phyloP scores from a whole-genome alignment of 257 asterid species.

The Ophiorrhiza pumila region DNA sequence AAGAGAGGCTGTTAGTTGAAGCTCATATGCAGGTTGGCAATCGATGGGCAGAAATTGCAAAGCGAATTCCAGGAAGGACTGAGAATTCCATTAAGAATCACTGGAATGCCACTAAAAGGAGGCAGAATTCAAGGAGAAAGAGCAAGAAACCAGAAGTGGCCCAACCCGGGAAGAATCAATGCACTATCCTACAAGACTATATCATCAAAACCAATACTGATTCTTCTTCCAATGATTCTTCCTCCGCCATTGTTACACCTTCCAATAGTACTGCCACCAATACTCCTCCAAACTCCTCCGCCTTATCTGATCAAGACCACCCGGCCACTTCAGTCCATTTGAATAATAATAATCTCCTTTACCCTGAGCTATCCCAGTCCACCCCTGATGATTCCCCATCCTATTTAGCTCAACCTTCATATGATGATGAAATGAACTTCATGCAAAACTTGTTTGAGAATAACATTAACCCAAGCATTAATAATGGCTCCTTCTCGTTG shows the following conservation, averaged over 20 bases:
- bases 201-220: slow-evolving; percentile 26
- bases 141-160: slow-evolving; percentile 25
- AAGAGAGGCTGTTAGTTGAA: slow-evolving; percentile 52
- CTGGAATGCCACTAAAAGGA: slow-evolving; percentile 76
- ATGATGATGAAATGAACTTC: slow-evolving; percentile 59
- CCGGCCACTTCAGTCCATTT: not conserved
- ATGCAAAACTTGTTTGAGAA: slow-evolving; percentile 40
- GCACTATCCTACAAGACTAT: slow-evolving; percentile 58
- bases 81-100: slow-evolving; percentile 85
- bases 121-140: slow-evolving; percentile 45
- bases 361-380: slow-evolving; percentile 5
- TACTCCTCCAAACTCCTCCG: slow-evolving; percentile 10
- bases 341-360: not conserved
- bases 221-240: slow-evolving; percentile 11
- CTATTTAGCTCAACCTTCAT: slow-evolving; percentile 29
- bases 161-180: slow-evolving; percentile 20
- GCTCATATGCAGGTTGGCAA: slow-evolving; percentile 57
- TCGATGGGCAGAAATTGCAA: slow-evolving; percentile 76
- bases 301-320: slow-evolving; percentile 19
- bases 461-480: no score
- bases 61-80: slow-evolving; percentile 60
- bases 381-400: slow-evolving; percentile 27
- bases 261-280: not conserved
- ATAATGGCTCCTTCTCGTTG: not conserved
- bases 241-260: not conserved